Base-by-base conservation (phyloP, 2,329 filamentous ascomycete species). In the Chaetomiaceae sp. region DNA sequence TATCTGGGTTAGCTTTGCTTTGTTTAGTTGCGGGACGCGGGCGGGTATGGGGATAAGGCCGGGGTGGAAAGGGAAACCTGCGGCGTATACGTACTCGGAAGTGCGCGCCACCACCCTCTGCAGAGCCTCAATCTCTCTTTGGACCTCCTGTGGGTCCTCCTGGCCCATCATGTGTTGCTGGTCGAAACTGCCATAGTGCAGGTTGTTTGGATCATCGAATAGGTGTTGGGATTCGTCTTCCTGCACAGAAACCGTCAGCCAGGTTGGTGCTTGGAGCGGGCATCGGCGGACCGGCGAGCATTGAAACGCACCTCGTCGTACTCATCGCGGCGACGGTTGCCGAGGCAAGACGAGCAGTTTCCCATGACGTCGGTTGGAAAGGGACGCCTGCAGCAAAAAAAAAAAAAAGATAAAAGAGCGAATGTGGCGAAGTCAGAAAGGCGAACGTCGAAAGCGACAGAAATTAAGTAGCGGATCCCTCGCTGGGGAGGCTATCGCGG, bases 41-140 rank as follows among this genome's bases (percentile, higher is more conserved):
- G 51, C 14, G 16, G 42, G 38, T 40, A 27, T 25, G 11, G 14
- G 33, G 46, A 40, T 33, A 18, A 41, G 21, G 47, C 25, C 46
- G 43, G 51, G 41, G 38, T 25, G 20, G 27, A 29, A 9, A 29
- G 32, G 49, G 48, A 53, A 42, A 33, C 27, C 29, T 27, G 34
- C 18, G 48, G 33, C 36, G 27, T 33, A 36, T 42, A 64, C 75
- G 58, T 73, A 85, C 82, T 84, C 81, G 43, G 82, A 84, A 44
- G 82, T 85, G 58, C 79, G 79, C 41, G 80, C 79, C 29, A 85
- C 80, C 4, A 86, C 80, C 58, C 78, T 75, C 65, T 85, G 81
- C 47, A 86, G 68, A 52, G 82, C 82, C 66, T 86, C 83, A 41
- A 76, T 80, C 68, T 86, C 82, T 57, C 81, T 75, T 67, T 84